These are phyloP conservation scores for Podospora didyma DNA, from an alignment of 495 filamentous ascomycete genomes.

Conservation along the genomic window DNA sequence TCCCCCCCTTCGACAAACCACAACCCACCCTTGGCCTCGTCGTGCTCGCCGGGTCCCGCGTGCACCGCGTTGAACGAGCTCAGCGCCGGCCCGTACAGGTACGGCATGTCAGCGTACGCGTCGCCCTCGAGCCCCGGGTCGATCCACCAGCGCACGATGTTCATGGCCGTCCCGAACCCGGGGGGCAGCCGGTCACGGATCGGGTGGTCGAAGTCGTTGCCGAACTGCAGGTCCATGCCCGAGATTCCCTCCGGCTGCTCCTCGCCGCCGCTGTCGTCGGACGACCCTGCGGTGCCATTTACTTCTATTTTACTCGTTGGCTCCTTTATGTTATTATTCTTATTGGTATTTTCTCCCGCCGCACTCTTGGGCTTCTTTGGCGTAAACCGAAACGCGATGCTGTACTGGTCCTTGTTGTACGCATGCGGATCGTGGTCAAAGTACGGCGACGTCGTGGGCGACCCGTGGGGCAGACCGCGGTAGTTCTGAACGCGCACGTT, in stretches of 20 bases:
- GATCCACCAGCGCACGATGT: slow-evolving; percentile 76
- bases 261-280: too few species aligned
- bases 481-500: slow-evolving; percentile 64
- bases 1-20: slow-evolving; percentile 68
- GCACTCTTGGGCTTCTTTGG: slow-evolving; percentile 47
- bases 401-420: slow-evolving; percentile 68
- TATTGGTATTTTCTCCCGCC: background rate
- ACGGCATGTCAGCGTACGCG: slow-evolving; percentile 78
- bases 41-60: slow-evolving; percentile 50
- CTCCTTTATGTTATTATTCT: background rate
- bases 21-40: slow-evolving; percentile 42
- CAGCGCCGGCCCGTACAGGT: slow-evolving; percentile 73
- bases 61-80: slow-evolving; percentile 70
- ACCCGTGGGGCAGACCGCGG: slow-evolving; percentile 53
- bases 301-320: too few species aligned
- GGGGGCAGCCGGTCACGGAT: slow-evolving; percentile 82
- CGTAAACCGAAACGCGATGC: slow-evolving; percentile 69
- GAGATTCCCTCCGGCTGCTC: slow-evolving; percentile 42
- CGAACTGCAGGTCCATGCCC: slow-evolving; percentile 75
- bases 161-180: slow-evolving; percentile 76
- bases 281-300: too few species aligned
- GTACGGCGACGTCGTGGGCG: slow-evolving; percentile 62
- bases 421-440: slow-evolving; percentile 65
- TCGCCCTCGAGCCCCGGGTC: slow-evolving; percentile 88
- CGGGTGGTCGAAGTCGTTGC: slow-evolving; percentile 88